A percentile compares a stretch with the other conserved stretches of the same genome.
Evolutionary conservation across 106 monocot species (phyloP).

Genomic region (Hemerocallis citrina): DNA sequence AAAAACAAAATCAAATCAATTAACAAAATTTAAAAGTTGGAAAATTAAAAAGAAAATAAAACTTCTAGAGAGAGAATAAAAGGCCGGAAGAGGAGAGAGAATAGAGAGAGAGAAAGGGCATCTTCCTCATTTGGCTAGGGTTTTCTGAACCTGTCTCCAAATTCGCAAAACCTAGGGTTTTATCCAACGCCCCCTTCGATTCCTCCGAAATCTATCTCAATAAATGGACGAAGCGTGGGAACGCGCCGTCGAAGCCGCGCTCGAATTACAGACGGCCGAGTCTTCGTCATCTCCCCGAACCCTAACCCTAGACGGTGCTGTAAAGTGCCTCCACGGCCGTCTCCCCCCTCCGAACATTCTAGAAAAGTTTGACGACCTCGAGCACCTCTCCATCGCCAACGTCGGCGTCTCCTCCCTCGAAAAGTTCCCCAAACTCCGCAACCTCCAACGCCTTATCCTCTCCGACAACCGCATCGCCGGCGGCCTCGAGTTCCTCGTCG

Average conservation of each 20-base stretch:
- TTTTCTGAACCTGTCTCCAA: not conserved
- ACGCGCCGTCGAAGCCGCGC: conserved; percentile 74
- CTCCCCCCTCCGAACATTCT: conserved; percentile 67
- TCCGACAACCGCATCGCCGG: conserved; percentile 94
- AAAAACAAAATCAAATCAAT: not conserved
- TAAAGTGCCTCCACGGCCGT: conserved; percentile 78
- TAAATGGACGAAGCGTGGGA: conserved; percentile 98
- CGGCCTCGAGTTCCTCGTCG: conserved; percentile 81
- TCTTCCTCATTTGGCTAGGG: not conserved
- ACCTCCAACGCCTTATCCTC: conserved; percentile 67
- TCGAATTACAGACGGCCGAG: conserved; percentile 36
- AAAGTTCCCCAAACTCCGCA: conserved; percentile 62
- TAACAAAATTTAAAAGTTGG: not conserved
- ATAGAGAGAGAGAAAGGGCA: not conserved
- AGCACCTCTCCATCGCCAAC: conserved; percentile 90
- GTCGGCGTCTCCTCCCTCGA: conserved; percentile 79
- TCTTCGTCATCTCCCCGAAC: conserved; percentile 18
- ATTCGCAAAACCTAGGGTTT: not conserved
- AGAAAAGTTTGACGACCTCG: conserved; percentile 62
- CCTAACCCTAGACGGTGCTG: conserved; percentile 79
- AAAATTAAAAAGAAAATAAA: no score
- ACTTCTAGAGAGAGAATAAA: not conserved
- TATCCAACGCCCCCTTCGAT: no score
- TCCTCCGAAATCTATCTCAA: no score
- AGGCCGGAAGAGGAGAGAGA: not conserved